Base-by-base conservation (phyloP, 1,284 basidiomycete genomes). In the Pseudozyma thailandica region DNA sequence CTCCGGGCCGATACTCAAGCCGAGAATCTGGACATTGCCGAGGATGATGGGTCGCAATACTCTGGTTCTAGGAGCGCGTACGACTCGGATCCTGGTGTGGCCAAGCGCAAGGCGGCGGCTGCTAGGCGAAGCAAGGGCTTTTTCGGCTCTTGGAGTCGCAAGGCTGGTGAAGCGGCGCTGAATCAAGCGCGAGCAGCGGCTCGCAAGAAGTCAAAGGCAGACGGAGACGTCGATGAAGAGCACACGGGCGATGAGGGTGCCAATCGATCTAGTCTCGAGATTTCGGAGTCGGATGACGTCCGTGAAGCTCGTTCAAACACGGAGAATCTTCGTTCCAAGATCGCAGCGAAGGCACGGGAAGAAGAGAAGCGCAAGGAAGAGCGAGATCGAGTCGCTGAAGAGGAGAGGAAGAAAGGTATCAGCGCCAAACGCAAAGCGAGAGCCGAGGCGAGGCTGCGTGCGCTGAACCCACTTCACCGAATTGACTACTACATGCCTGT, bases 401-500 rank as follows among this genome's bases (percentile, higher is more conserved):
- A 68, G 39, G 61, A 65, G 46, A 53, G 51, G 26, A 58, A 68
- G 55, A 50, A 69, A 20, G 69, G 57, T 6, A 56, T 66, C 35
- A 65, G 60, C 42, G 50, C 25, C 21, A 64, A 66, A 27, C 58
- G 61, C 9, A 50, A 56, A 20, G 68, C 47, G 15, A 44, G 68
- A 20, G 68, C 68, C 9, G 61, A 71, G 33, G 56, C 57, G 9
- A 55, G 68, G 23, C 25, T 71, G 26, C 57, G 68, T n/a, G 68
- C 68, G 31, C 61, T 71, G 35, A 71, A 71, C 28, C 69, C 69
- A 5, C 47, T 72, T 16, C 68, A 61, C 21, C 52, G 63, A 0
- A 61, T 76, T 38, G 75, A 77, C 47, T 77, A 61, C 18, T 56
- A 64, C 50, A 72, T 77, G 57, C 75, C 75, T 3, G 59, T 73